Evolutionary conservation across 2,329 filamentous ascomycete genomes (phyloP), one percentile per base, ranked within the genome.

Genomic region (Fusarium setosum): DNA sequence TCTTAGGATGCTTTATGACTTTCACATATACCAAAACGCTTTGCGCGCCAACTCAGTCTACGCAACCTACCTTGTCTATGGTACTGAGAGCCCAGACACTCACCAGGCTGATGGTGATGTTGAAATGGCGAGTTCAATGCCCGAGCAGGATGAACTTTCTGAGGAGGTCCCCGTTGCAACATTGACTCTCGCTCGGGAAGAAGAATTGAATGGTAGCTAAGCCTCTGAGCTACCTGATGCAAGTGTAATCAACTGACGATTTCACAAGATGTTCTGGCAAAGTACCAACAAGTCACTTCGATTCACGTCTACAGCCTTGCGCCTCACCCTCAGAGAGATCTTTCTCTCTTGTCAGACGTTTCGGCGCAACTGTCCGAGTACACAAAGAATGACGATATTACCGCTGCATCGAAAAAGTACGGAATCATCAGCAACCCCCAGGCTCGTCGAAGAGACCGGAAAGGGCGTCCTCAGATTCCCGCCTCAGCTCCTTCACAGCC

Each of bases 251-350:
- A 40, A 64, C 52, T 69, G 62, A 59, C 71, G 3, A 48, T 44
- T 67, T 54, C 38, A 20, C 32, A 32, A 95, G 92, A 87, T 65
- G 82, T 86, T 1, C 88, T 93, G 57, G 81, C 83, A 13, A 84
- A 87, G 15, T 96, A 95, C 67, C 84, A 91, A 47, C 82, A 88
- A n/a, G 88, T 97, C 53, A 85, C 84, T 0, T 92, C 92, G 1
- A 90, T 97, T 60, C 93, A 97, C 71, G 81, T 98, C 40, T 98
- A 98, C 80, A 97, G 94, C 72, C 74, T 98, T 17, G 89, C 92
- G 38, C 85, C 92, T 2, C 85, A 88, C 34, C 85, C 89, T 1
- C 81, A 94, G 15, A 90, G 81, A 74, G 85, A 95, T 72, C 78
- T 96, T 17, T 88, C 92, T 69, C 76, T 90, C 1, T 81, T 97